Base-by-base conservation (phyloP, 106 monocot genomes). In the Dendrobium chrysotoxum region DNA sequence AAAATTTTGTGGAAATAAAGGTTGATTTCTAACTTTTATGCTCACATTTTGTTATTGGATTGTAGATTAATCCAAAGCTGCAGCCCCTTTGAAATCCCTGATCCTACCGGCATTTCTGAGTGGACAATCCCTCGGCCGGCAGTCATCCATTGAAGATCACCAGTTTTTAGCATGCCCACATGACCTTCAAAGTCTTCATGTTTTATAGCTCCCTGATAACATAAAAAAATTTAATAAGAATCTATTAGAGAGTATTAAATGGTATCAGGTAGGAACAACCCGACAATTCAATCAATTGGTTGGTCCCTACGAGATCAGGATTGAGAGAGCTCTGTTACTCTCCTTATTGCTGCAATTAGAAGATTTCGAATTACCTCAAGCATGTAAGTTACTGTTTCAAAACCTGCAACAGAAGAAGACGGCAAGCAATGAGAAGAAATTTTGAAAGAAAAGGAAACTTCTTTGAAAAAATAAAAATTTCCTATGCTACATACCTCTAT, bases 51-150 rank as follows among this genome's bases (percentile, higher is more conserved):
- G 75, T 95, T 88, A 42, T 79, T 54, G 53, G 92, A 90, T 76
- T 92, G 88, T 81, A 95, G 95, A 79, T 95, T 95, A 84, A 95
- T 83, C 95, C 95, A 95, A 4, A 95, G 95, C 79, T 95, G 95
- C 31, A 95, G 82, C 35, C 95, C 95, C 78, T 89, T 95, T 39
- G 86, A 82, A 39, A 77, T 85, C 3, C 90, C 95, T 9, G 67
- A 75, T 10, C 79, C 85, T 1, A 87, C 82, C 16, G 95, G 88
- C 95, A 92, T 95, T 80, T 92, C 95, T 3, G 95, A 90, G 80
- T 95, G 95, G 5, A 95, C 87, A 26, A 95, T 90, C 17, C 95
- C 95, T 41, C 87, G 78, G 4, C 95, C 95, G 23, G 95, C 92
- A 0, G 95, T 95, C 95, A 95, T 95, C 95, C 95, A 95, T 41